Base-by-base conservation (phyloP, 768 basidiomycete genomes). In the Hypsizygus marmoreus region DNA sequence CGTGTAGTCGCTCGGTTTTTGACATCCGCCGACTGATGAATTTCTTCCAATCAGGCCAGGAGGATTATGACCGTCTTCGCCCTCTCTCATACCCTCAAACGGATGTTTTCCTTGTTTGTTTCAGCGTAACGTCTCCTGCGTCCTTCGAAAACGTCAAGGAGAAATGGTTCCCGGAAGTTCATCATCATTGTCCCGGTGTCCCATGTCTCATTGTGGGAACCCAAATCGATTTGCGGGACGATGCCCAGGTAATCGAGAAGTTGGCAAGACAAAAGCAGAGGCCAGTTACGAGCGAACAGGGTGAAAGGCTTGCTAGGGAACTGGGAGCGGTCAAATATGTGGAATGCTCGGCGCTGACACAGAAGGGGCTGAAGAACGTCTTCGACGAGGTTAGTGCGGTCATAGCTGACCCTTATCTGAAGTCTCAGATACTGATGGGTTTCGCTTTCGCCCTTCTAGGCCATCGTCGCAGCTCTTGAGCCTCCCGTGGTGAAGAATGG, bases 61-160 rank as follows among this genome's bases (percentile, higher is more conserved):
- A 98, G 79, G 97, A 98, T 80, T 99, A 99, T 70, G 97, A 99
- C 68, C 90, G 97, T 62, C 89, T 99, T 56, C 91, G 97, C 60
- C 97, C 97, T 61, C 75, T 99, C 73, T 97, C 95, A 64, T 99
- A 99, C 79, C 97, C 97, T 25, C 97, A 99, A 73, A 99, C 97
- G 50, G 97, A 99, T 62, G 97, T 98, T 47, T 98, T 99, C 81
- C 79, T 99, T 47, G 95, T 99, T 57, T 99, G 97, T 73, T 99
- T 98, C 79, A 95, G 91, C 63, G 97, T 99, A 58, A 97, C 95
- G 31, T 94, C 91, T 8, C 97, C 95, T 3, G 95, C 97, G 22
- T 95, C 93, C 37, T 99, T 97, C 64, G 97, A 99, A 72, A 98
- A 99, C 87, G 95, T 99, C 62, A 98, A 97, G 81, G 97, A 99